Conservation (phyloP, 2,329 filamentous ascomycete genomes). For the Tolypocladium amazonense region DNA sequence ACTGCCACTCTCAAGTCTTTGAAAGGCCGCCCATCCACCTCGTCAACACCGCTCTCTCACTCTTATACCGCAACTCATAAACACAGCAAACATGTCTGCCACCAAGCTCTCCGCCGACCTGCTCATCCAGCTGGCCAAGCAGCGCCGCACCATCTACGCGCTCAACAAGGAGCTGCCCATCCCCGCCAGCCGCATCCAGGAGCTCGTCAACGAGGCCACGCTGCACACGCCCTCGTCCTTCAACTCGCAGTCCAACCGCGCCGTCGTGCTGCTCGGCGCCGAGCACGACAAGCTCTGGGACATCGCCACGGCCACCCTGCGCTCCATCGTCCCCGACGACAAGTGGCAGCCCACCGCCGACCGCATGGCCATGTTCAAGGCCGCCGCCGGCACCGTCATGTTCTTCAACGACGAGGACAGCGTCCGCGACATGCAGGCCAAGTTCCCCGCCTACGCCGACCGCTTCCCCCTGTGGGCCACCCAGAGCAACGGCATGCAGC, state of each 20-base stretch:
- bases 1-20: neutral
- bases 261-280: slow-evolving; percentile 66
- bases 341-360: slow-evolving; percentile 42
- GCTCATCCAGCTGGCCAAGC: slow-evolving; percentile 54
- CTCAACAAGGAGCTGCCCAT: slow-evolving; percentile 52
- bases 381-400: slow-evolving; percentile 69
- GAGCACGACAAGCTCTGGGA: slow-evolving; percentile 89
- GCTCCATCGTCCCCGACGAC: slow-evolving; percentile 51
- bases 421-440: slow-evolving; percentile 55
- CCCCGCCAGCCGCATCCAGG: slow-evolving; percentile 43
- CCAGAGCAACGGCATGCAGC: slow-evolving; percentile 69
- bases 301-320: slow-evolving; percentile 42
- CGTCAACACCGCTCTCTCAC: neutral
- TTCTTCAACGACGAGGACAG: slow-evolving; percentile 74
- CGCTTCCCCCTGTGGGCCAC: slow-evolving; percentile 68
- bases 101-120: slow-evolving; percentile 31
- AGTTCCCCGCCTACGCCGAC: slow-evolving; percentile 65
- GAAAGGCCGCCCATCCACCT: too few species aligned
- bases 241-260: slow-evolving; percentile 77
- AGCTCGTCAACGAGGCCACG: slow-evolving; percentile 55
- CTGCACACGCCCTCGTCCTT: slow-evolving; percentile 68
- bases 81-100: slow-evolving; percentile 26
- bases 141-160: slow-evolving; percentile 59
- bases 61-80: neutral
- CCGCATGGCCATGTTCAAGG: slow-evolving; percentile 49